Conservation (phyloP, 257 asterid genomes). For the Buddleja alternifolia region DNA sequence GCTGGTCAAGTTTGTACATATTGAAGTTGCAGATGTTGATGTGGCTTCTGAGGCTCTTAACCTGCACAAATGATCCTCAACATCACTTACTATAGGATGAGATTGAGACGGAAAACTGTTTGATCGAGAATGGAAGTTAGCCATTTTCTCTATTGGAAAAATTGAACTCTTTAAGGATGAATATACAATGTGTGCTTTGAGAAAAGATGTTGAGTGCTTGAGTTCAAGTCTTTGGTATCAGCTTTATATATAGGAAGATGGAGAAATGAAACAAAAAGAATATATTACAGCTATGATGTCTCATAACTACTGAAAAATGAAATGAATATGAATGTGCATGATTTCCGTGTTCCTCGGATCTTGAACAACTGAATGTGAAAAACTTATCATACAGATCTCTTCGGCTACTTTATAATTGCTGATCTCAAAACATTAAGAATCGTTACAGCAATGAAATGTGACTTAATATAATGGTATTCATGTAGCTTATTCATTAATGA, state of each 20-base stretch:
- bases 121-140: constrained; percentile 34
- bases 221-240: background rate
- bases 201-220: background rate
- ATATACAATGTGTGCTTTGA: background rate
- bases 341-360: background rate
- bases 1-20: constrained; percentile 34
- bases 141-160: constrained; percentile 18
- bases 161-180: background rate
- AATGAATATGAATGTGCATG: background rate
- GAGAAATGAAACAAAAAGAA: constrained; percentile 8
- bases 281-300: background rate
- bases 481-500: background rate
- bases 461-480: too few relatives aligned
- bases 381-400: background rate
- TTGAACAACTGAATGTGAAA: background rate
- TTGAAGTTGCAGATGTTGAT: constrained; percentile 26
- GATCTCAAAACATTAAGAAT: background rate
- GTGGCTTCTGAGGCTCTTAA: constrained; percentile 28
- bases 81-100: constrained; percentile 29
- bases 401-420: background rate
- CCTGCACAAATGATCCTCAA: constrained; percentile 31
- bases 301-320: too few relatives aligned
- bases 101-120: constrained; percentile 42
- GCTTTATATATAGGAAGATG: background rate
- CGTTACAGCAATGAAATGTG: too few relatives aligned